Percentiles rank a stretch among this genome's conserved stretches.
Evolutionary conservation across 306 rosid species (phyloP).

Genomic region (Begonia loranthoides): DNA sequence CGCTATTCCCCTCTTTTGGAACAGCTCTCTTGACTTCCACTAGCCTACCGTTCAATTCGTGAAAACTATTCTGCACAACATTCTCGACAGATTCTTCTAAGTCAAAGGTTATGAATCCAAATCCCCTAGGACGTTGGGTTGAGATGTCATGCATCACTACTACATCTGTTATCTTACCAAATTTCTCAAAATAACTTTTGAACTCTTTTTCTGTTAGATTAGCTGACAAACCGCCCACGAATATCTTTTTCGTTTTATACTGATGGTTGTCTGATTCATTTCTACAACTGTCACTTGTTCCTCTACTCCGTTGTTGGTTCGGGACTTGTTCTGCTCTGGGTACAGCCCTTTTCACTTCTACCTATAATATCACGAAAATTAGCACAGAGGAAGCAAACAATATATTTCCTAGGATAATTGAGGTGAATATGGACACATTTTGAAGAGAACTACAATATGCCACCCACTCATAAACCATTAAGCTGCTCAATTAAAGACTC

Average conservation of each 20-base stretch:
- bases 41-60: slow-evolving; percentile 53
- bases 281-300: slow-evolving; percentile 20
- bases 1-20: slow-evolving; percentile 42
- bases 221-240: slow-evolving; percentile 74
- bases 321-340: slow-evolving; percentile 46
- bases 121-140: slow-evolving; percentile 73
- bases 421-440: no score
- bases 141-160: slow-evolving; percentile 73
- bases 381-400: slow-evolving; percentile 1
- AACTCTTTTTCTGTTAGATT: slow-evolving; percentile 50
- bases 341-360: slow-evolving; percentile 49
- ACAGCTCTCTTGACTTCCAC: slow-evolving; percentile 93
- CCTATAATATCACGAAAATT: slow-evolving; percentile 23
- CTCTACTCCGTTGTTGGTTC: slow-evolving; percentile 28
- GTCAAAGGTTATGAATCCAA: slow-evolving; percentile 76
- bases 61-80: slow-evolving; percentile 47
- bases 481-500: no score
- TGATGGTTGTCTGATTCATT: slow-evolving; percentile 21
- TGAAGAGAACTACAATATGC: no score
- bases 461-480: no score
- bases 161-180: slow-evolving; percentile 62
- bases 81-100: slow-evolving; percentile 50
- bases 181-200: slow-evolving; percentile 54
- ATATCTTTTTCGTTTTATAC: slow-evolving; percentile 55
- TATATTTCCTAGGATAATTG: neutral